phyloP scores from a whole-genome alignment of 225 moss, liverwort and hornwort species.

The Marchantia paleacea region DNA sequence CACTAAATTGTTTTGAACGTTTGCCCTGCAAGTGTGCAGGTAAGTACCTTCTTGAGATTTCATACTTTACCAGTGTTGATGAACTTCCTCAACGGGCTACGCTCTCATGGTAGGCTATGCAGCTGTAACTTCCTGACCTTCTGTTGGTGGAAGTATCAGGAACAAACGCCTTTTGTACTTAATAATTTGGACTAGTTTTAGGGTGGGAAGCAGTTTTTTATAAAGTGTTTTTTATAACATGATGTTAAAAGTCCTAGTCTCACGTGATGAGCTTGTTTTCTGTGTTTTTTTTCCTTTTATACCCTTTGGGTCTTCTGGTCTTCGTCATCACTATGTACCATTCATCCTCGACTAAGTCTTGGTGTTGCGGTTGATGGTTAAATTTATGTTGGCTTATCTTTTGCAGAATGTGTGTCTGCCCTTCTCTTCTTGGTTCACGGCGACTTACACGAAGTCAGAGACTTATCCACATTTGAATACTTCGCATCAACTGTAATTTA shows the following conservation, averaged over 20 bases:
- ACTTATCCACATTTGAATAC: slow-evolving; percentile 64
- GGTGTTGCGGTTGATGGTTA: neutral
- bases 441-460: slow-evolving; percentile 68
- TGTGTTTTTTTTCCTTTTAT: too few species aligned
- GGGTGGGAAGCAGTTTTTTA: too few species aligned
- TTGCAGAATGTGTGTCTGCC: slow-evolving; percentile 73
- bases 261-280: too few species aligned
- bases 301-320: too few species aligned
- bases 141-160: too few species aligned
- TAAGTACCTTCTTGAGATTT: slow-evolving; percentile 64
- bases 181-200: too few species aligned
- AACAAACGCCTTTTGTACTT: neutral
- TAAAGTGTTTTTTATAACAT: too few species aligned
- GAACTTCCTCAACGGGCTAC: slow-evolving; percentile 59
- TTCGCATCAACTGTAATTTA: slow-evolving; percentile 55
- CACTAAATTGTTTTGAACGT: neutral
- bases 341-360: too few species aligned
- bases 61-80: slow-evolving; percentile 62
- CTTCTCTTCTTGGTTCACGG: slow-evolving; percentile 68
- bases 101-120: slow-evolving; percentile 54
- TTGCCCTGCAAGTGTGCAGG: slow-evolving; percentile 35
- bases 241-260: too few species aligned
- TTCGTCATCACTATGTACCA: too few species aligned
- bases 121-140: neutral
- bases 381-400: neutral